A percentile compares a stretch with the other conserved stretches of the same genome.
Evolutionary conservation across 257 asterid genomes (phyloP).

Genomic region (Ocimum tenuiflorum): DNA sequence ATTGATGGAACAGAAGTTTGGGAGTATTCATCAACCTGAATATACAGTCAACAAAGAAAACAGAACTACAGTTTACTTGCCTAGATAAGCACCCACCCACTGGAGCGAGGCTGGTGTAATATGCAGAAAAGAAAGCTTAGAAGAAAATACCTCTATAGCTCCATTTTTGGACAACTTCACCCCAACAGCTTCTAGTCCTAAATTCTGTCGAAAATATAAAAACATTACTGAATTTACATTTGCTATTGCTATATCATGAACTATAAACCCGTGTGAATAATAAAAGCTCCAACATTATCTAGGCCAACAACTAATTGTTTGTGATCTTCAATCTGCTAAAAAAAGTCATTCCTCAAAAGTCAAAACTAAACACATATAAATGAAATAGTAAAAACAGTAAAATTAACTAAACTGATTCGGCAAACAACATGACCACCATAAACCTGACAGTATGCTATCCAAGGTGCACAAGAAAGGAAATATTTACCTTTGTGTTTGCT

Average conservation of each 20-base stretch:
- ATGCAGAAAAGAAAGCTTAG: neutral
- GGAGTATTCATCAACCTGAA: constrained; percentile 85
- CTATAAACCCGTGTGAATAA: neutral
- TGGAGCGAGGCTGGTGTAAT: neutral
- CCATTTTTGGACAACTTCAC: constrained; percentile 74
- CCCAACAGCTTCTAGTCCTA: constrained; percentile 78
- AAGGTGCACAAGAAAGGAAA: constrained; percentile 8
- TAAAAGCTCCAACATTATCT: neutral
- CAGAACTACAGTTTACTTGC: neutral
- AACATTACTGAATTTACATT: neutral
- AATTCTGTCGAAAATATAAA: constrained; percentile 50
- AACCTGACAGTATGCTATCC: neutral
- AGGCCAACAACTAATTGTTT: neutral
- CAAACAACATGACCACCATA: neutral
- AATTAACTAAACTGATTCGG: neutral
- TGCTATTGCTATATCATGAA: constrained; percentile 7
- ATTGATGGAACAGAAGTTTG: constrained; percentile 88
- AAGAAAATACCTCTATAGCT: constrained; percentile 67
- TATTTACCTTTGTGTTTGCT: constrained; percentile 69
- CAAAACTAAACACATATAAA: neutral
- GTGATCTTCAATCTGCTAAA: neutral
- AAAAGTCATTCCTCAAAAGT: neutral
- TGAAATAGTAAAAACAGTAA: neutral
- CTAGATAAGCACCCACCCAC: neutral
- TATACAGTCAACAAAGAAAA: constrained; percentile 12